A percentile compares a stretch with the other conserved stretches of the same genome.
These are phyloP conservation scores for Myriosclerotinia curreyana DNA, from an alignment of 2,329 filamentous ascomycete genomes.

Conservation along the genomic window DNA sequence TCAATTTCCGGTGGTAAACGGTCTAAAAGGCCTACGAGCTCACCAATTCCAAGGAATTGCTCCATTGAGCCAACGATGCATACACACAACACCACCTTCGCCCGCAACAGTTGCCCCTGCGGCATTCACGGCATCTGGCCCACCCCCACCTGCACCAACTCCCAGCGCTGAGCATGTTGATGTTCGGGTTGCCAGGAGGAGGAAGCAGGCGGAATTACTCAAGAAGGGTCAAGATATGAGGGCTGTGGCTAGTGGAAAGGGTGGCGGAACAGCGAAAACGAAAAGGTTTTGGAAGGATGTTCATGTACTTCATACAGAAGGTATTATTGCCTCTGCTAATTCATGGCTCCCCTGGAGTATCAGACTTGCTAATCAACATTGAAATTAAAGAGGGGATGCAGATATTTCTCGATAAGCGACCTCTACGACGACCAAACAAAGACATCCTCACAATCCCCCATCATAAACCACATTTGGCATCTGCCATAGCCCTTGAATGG, in stretches of 20 bases:
- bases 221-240: slow-evolving; percentile 51
- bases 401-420: slow-evolving; percentile 73
- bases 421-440: slow-evolving; percentile 77
- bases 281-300: slow-evolving; percentile 91
- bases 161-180: slow-evolving; percentile 43
- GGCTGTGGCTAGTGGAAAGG: slow-evolving; percentile 40
- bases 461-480: slow-evolving; percentile 76
- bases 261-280: slow-evolving; percentile 45
- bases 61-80: slow-evolving; percentile 26
- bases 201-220: slow-evolving; percentile 54
- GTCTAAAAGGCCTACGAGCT: slow-evolving; percentile 23
- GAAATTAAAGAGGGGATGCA: slow-evolving; percentile 41
- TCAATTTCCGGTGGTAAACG: slow-evolving; percentile 27
- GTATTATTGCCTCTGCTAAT: slow-evolving; percentile 44
- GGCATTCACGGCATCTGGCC: slow-evolving; percentile 55
- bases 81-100: slow-evolving; percentile 33
- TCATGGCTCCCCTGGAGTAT: neutral
- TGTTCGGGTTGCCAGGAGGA: slow-evolving; percentile 49
- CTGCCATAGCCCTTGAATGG: slow-evolving; percentile 90
- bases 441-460: slow-evolving; percentile 67
- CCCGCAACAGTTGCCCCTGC: slow-evolving; percentile 34
- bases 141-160: slow-evolving; percentile 55
- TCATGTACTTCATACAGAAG: slow-evolving; percentile 62
- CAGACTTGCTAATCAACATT: slow-evolving; percentile 20
- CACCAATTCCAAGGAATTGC: slow-evolving; percentile 10